Evolutionary conservation across 2,329 filamentous ascomycete species (phyloP), one percentile per base, ranked within the genome.

Genomic region (Penicillium concentricum): DNA sequence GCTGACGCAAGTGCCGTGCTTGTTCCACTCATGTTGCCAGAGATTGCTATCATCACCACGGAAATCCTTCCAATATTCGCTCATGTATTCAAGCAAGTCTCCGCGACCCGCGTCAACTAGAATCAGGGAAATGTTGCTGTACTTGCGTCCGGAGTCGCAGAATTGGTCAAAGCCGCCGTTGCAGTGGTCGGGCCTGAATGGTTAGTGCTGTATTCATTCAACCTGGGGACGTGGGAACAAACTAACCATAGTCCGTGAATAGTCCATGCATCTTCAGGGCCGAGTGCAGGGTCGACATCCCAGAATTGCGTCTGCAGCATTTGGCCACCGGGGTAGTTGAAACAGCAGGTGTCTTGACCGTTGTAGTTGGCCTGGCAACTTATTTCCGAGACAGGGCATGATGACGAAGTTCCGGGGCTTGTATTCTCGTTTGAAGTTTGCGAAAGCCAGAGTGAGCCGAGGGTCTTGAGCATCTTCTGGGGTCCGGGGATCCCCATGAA

Each of bases 291-390:
- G 56, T 82, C 70, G 0, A 84, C 82, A 67, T 92, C 88, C 89
- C 89, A 92, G 75, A 92, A 91, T 66, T 92, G 89, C 2, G 89
- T 91, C 72, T 85, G 84, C 5, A 91, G 79, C 43, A 92, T 75
- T 60, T 89, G 83, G 8, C 89, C 89, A 4, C 87, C 85, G 0
- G 88, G 88, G 22, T 84, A 80, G 67, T 89, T 89, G 77, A 91
- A 89, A 74, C 89, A 92, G 77, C 89, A 92, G 7, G 86, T 82
- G 67, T 91, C 80, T 49, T 79, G 71, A n/a, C 84, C 81, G 8
- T 75, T 73, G 3, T 84, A 84, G 6, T 81, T 83, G 67, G 87
- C 87, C 56, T 86, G 82, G 68, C 88, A 91, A 65, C 85, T 88
- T 51, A 87, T 68, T 59, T 77, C 73, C 4, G 69, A 62, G 15